Evolutionary conservation across 2,329 filamentous ascomycete species (phyloP).

Genomic region (Pseudogymnoascus sp.): DNA sequence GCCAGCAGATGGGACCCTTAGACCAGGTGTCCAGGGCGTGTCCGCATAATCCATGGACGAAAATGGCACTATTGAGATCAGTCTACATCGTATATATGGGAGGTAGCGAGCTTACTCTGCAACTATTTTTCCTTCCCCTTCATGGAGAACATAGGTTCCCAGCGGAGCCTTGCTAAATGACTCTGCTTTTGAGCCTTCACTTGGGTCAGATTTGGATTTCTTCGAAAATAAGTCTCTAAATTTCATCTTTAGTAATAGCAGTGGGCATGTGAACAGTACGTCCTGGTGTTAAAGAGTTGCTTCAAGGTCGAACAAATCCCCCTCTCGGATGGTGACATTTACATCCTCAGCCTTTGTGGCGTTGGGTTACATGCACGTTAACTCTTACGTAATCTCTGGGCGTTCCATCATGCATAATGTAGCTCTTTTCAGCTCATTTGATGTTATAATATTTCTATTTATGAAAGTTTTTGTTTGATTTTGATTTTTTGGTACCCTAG

Average conservation of each 20-base stretch:
- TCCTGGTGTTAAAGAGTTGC: background rate
- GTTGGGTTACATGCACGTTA: background rate
- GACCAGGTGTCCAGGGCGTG: slow-evolving; percentile 6
- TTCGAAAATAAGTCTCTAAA: background rate
- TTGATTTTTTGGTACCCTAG: background rate
- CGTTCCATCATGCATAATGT: background rate
- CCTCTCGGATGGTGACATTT: background rate
- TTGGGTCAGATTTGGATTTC: background rate
- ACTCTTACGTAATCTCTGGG: background rate
- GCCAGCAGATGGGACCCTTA: slow-evolving; percentile 1
- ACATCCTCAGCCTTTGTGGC: background rate
- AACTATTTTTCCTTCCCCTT: background rate
- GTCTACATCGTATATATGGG: background rate
- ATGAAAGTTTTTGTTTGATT: background rate
- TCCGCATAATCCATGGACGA: slow-evolving; percentile 9
- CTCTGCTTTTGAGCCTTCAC: background rate
- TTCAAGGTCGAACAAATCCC: background rate
- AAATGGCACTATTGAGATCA: background rate
- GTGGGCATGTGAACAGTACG: background rate
- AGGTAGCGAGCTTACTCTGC: background rate
- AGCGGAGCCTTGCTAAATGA: background rate
- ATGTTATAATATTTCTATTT: background rate
- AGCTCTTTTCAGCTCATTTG: background rate
- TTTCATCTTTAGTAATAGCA: background rate
- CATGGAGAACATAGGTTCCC: background rate